Conservation (phyloP, 345 rosid genomes). For the Hibiscus trionum region DNA sequence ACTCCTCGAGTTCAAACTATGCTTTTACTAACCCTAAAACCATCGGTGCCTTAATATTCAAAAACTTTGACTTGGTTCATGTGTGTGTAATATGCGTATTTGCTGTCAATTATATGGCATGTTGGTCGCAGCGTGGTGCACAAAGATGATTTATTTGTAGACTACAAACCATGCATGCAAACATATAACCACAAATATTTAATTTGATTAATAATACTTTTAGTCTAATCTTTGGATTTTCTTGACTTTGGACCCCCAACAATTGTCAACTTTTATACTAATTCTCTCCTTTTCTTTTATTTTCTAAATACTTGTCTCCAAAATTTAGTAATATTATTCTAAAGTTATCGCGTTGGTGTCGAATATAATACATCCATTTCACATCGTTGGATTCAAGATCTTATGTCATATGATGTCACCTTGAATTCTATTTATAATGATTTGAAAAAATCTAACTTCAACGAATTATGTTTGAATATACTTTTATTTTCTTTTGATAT, state of each 20-base stretch:
- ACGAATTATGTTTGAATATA: background rate
- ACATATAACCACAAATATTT: background rate
- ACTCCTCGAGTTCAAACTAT: background rate
- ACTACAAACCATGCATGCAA: background rate
- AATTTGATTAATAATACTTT: background rate
- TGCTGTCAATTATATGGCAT: background rate
- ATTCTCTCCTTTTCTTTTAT: background rate
- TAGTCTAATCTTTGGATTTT: background rate
- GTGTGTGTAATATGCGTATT: background rate
- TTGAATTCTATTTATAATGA: background rate
- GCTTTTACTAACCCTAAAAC: background rate
- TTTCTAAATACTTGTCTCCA: background rate
- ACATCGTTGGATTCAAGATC: background rate
- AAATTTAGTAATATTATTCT: background rate
- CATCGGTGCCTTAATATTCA: background rate
- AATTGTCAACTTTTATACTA: background rate
- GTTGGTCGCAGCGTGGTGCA: constrained; percentile 2
- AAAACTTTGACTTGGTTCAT: background rate
- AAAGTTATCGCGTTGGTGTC: background rate
- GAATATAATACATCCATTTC: background rate
- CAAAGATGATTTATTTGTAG: background rate
- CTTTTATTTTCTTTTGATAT: background rate
- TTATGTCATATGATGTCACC: background rate
- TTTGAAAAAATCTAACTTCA: background rate
- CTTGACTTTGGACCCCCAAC: background rate